Evolutionary conservation across 108 stramenopile species (phyloP).

Genomic region (Discostella stelligeroides): DNA sequence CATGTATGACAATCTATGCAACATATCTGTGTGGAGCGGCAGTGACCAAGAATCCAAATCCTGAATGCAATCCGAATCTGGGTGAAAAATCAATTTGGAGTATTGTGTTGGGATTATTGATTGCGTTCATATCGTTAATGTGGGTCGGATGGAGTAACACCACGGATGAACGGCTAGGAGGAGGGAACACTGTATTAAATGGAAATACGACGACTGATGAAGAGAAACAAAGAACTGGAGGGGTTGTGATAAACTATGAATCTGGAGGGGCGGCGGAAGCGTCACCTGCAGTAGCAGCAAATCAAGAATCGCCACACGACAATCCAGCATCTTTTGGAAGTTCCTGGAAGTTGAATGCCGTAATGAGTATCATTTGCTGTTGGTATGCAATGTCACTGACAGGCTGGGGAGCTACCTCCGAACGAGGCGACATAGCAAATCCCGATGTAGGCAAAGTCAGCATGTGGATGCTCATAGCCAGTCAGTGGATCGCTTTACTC

Average conservation of each 20-base stretch:
- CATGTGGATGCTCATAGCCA: conserved; percentile 93
- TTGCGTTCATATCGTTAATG: conserved; percentile 73
- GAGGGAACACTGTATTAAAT: conserved; percentile 19
- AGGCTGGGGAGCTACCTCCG: conserved; percentile 85
- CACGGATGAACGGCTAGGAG: conserved; percentile 51
- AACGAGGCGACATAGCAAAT: conserved; percentile 72
- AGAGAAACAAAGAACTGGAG: conserved; percentile 50
- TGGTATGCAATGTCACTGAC: conserved; percentile 94
- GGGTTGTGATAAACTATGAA: conserved; percentile 37
- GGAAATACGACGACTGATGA: neutral
- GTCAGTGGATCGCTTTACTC: conserved; percentile 85
- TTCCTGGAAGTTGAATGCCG: conserved; percentile 88
- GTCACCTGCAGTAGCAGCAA: conserved; percentile 22
- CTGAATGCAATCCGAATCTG: conserved; percentile 82
- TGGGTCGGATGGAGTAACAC: conserved; percentile 86
- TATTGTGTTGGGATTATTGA: conserved; percentile 74
- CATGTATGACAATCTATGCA: conserved; percentile 81
- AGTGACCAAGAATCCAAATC: conserved; percentile 76
- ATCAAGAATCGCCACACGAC: neutral
- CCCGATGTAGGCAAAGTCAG: conserved; percentile 75
- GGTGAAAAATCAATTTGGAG: conserved; percentile 68
- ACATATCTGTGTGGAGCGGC: conserved; percentile 81
- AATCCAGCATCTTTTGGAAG: conserved; percentile 27
- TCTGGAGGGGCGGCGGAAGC: conserved; percentile 17
- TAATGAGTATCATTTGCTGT: conserved; percentile 64